A percentile compares a stretch with the other conserved stretches of the same genome.
Evolutionary conservation across 1,284 basidiomycete species (phyloP).

Genomic region (Irpex sp.): DNA sequence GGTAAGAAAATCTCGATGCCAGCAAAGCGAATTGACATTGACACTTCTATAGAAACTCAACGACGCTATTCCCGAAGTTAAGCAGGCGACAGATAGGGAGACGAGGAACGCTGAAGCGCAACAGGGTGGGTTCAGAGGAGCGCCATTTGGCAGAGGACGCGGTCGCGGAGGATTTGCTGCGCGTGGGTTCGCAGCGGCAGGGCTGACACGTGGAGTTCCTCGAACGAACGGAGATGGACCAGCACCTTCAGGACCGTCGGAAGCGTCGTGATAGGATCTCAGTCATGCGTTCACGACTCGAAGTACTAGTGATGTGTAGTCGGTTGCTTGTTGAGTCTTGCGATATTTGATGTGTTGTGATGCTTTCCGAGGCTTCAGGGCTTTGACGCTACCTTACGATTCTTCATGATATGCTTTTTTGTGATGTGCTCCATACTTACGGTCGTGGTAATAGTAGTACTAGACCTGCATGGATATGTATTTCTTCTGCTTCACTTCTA

Average conservation of each 20-base stretch:
- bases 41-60: conserved; percentile 54
- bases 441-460: conserved; percentile 11
- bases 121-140: conserved; percentile 27
- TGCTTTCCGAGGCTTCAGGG: neutral
- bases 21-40: neutral
- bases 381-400: neutral
- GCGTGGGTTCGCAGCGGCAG: conserved; percentile 65
- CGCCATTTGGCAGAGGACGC: conserved; percentile 45
- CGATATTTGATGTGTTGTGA: neutral
- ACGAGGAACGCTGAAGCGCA: conserved; percentile 37
- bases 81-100: conserved; percentile 66
- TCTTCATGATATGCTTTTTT: conserved; percentile 3
- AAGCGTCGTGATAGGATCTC: conserved; percentile 15
- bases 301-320: neutral
- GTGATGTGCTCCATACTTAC: conserved; percentile 4
- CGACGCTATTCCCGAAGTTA: conserved; percentile 59
- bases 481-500: conserved; percentile 1
- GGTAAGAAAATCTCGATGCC: conserved; percentile 37
- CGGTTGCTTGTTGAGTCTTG: neutral
- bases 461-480: conserved; percentile 4
- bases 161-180: conserved; percentile 59
- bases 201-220: conserved; percentile 46
- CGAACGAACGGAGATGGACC: conserved; percentile 28
- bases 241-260: conserved; percentile 16
- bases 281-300: neutral